Evolutionary conservation across 1,284 basidiomycete genomes (phyloP).

Genomic region (Papiliotrema flavescens): DNA sequence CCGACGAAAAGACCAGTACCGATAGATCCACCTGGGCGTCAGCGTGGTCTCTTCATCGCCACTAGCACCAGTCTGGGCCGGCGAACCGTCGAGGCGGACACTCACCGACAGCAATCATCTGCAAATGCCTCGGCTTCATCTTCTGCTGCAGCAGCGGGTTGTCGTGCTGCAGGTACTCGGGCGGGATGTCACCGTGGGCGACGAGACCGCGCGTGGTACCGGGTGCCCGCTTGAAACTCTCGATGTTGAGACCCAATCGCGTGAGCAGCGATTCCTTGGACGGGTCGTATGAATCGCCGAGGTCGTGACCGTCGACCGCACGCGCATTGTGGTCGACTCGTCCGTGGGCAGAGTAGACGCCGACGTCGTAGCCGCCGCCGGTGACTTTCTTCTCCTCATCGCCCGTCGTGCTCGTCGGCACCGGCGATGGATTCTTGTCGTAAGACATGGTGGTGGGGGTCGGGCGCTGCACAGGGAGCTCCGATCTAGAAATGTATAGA

Average conservation of each 20-base stretch:
- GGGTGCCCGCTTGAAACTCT: conserved; percentile 51
- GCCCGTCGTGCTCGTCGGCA: not conserved
- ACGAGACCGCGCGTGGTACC: conserved; percentile 40
- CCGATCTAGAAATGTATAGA: no score
- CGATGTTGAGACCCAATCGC: conserved; percentile 45
- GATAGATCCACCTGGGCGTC: conserved; percentile 45
- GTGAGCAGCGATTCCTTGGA: conserved; percentile 45
- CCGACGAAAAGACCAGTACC: conserved; percentile 53
- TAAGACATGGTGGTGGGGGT: not conserved
- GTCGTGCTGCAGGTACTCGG: conserved; percentile 28
- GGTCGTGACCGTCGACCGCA: not conserved
- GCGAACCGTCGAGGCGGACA: no score
- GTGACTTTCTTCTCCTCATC: conserved; percentile 9
- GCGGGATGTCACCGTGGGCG: conserved; percentile 32
- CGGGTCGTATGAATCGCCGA: conserved; percentile 46
- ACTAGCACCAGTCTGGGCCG: not conserved
- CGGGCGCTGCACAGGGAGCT: no score
- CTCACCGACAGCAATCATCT: conserved; percentile 49
- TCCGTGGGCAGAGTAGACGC: conserved; percentile 10
- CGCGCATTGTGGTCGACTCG: not conserved
- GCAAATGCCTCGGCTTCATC: conserved; percentile 47
- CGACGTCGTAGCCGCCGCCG: conserved; percentile 3
- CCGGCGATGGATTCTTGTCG: not conserved
- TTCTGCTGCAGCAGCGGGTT: conserved; percentile 48
- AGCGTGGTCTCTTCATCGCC: not conserved